Conservation (phyloP, 345 rosid genomes). For the Camelina neglecta region DNA sequence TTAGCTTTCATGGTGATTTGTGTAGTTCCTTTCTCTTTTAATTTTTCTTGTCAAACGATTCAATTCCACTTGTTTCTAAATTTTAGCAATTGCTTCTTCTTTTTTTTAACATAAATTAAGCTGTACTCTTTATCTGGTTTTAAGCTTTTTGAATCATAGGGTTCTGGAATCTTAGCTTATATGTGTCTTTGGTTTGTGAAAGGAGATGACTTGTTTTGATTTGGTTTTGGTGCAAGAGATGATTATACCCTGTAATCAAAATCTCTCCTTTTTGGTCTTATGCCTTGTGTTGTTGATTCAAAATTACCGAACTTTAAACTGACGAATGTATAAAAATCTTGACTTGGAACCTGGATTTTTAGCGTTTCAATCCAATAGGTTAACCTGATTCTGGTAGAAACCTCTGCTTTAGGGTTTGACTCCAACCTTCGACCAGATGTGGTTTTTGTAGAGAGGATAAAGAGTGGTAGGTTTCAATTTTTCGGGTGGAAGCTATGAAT, state of each 20-base stretch:
- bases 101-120: background rate
- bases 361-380: background rate
- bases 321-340: constrained; percentile 5
- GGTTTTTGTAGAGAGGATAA: background rate
- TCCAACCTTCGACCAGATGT: background rate
- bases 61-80: constrained; percentile 11
- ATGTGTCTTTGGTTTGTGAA: constrained; percentile 21
- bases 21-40: constrained; percentile 8
- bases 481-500: constrained; percentile 11
- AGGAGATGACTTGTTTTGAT: constrained; percentile 9
- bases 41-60: background rate
- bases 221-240: background rate
- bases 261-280: background rate
- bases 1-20: constrained; percentile 33
- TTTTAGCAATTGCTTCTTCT: background rate
- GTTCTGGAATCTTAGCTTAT: background rate
- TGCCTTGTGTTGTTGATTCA: constrained; percentile 15
- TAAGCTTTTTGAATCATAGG: constrained; percentile 21
- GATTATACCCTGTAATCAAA: constrained; percentile 11
- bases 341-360: background rate
- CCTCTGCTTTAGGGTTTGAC: constrained; percentile 26
- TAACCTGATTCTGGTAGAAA: background rate
- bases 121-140: constrained; percentile 2
- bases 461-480: constrained; percentile 15
- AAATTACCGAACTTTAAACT: constrained; percentile 10